These are phyloP conservation scores for Acanthochlamys bracteata DNA, from an alignment of 106 monocot species.

Conservation along the genomic window DNA sequence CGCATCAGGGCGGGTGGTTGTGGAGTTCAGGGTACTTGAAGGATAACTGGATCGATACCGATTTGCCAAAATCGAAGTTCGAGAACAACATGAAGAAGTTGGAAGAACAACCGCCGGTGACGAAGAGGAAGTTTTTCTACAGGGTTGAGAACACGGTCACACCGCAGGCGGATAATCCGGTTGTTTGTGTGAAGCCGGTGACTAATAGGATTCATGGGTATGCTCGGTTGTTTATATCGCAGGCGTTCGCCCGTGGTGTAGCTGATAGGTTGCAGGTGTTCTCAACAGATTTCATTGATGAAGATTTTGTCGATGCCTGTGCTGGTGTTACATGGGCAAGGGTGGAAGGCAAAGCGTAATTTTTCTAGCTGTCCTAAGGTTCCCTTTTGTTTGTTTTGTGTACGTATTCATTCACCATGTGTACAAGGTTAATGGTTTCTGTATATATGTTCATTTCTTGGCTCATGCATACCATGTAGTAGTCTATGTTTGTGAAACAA, in stretches of 20 bases:
- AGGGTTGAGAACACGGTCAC: slow-evolving; percentile 94
- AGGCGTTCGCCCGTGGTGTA: slow-evolving; percentile 43
- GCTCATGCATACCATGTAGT: too few species aligned
- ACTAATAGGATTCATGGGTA: slow-evolving; percentile 51
- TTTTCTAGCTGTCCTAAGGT: too few species aligned
- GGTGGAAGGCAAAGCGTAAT: slow-evolving; percentile 38
- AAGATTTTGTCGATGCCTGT: slow-evolving; percentile 89
- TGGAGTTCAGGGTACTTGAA: slow-evolving; percentile 41
- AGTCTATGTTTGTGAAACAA: too few species aligned
- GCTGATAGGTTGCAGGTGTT: slow-evolving; percentile 62
- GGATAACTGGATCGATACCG: slow-evolving; percentile 94
- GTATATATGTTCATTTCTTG: too few species aligned
- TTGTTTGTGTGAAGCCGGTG: slow-evolving; percentile 68
- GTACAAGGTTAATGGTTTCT: too few species aligned
- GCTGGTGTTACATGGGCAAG: slow-evolving; percentile 57
- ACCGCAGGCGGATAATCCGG: slow-evolving; percentile 78
- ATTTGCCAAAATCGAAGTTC: slow-evolving; percentile 77
- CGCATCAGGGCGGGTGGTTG: slow-evolving; percentile 37
- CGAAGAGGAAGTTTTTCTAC: slow-evolving; percentile 62
- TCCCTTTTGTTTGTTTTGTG: too few species aligned
- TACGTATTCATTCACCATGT: too few species aligned
- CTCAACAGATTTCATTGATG: slow-evolving; percentile 81
- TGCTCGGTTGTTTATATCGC: slow-evolving; percentile 68
- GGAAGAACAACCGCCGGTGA: slow-evolving; percentile 37
- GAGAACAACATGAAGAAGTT: slow-evolving; percentile 76